These are phyloP conservation scores for Fagopyrum homotropicum DNA, from an alignment of 148 eudicot species.

Conservation along the genomic window DNA sequence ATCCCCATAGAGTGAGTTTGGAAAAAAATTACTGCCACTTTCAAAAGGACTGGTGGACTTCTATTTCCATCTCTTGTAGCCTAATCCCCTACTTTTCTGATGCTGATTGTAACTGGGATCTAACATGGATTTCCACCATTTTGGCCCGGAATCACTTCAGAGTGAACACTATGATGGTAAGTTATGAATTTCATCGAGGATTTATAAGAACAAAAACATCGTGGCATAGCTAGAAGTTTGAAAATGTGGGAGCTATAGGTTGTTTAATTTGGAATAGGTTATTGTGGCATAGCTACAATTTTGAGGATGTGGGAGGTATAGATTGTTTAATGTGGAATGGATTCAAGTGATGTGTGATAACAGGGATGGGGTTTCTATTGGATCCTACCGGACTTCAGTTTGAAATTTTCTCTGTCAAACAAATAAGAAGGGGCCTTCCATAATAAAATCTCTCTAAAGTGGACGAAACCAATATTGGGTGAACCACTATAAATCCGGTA, in stretches of 20 bases:
- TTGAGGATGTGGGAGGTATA: background rate
- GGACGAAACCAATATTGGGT: too few relatives aligned
- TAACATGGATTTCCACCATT: background rate
- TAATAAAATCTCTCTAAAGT: too few relatives aligned
- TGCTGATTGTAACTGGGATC: too few relatives aligned
- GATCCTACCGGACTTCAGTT: background rate
- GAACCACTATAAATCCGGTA: too few relatives aligned
- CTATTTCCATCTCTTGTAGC: too few relatives aligned
- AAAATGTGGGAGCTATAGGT: background rate
- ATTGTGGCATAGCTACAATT: background rate
- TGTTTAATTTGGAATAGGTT: background rate
- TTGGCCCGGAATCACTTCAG: background rate
- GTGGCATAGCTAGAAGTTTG: background rate
- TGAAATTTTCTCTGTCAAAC: too few relatives aligned
- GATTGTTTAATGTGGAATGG: background rate
- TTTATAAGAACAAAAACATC: background rate
- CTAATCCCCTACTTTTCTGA: too few relatives aligned
- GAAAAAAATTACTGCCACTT: too few relatives aligned
- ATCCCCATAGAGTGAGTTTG: too few relatives aligned
- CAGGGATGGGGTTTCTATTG: background rate
- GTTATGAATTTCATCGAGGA: background rate
- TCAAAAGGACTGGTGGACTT: too few relatives aligned
- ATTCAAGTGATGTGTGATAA: background rate
- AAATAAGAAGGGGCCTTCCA: too few relatives aligned
- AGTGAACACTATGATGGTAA: background rate